Evolutionary conservation across 495 filamentous ascomycete genomes (phyloP).

Genomic region (Neurospora africana): DNA sequence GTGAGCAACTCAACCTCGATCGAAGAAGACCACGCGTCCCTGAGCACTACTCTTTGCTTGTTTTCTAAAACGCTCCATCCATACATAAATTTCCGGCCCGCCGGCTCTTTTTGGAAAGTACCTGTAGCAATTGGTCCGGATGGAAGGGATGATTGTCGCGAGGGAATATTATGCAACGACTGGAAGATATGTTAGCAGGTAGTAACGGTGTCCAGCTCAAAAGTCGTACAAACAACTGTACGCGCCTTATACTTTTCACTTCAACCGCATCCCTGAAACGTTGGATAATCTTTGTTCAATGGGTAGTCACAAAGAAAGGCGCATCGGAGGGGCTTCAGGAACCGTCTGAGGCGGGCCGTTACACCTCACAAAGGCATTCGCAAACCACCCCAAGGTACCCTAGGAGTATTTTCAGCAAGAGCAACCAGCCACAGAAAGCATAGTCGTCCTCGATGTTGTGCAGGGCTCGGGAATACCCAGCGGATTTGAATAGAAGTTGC

Average conservation of each 20-base stretch:
- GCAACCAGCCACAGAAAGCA: not conserved
- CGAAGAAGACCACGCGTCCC: not conserved
- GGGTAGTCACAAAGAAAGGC: not conserved
- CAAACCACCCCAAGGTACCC: not conserved
- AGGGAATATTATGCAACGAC: not conserved
- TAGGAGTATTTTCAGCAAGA: not conserved
- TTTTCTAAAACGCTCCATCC: not conserved
- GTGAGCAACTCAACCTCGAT: not conserved
- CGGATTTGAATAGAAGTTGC: not conserved
- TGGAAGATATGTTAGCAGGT: not conserved
- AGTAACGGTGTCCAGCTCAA: not conserved
- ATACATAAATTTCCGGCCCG: not conserved
- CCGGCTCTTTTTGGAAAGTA: not conserved
- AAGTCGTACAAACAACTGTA: not conserved
- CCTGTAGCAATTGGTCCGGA: too few relatives aligned
- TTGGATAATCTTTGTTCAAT: not conserved
- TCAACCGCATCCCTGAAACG: not conserved
- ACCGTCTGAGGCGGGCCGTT: not conserved
- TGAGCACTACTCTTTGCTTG: not conserved
- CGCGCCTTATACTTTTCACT: not conserved
- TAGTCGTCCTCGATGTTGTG: not conserved
- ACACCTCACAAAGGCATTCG: not conserved
- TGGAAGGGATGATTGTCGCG: not conserved
- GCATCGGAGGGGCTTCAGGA: not conserved
- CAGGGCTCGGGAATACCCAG: not conserved